Evolutionary conservation across 495 filamentous ascomycete genomes (phyloP).

Genomic region (Podospora pseudopauciseta): DNA sequence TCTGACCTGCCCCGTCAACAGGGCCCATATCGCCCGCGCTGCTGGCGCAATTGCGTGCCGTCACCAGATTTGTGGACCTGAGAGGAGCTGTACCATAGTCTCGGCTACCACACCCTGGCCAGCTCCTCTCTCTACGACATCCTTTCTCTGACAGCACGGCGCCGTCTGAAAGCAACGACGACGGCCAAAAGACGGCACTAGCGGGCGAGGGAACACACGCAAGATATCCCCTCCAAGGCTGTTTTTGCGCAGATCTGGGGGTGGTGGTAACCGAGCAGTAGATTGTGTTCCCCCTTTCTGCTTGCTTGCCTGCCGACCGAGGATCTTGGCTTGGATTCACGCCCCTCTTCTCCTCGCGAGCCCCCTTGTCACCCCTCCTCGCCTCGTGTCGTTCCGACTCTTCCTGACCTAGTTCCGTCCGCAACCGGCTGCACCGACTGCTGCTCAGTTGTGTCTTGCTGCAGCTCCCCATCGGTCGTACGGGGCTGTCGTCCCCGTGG

Average conservation of each 20-base stretch:
- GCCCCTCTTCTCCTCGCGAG: background rate
- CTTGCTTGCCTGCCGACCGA: constrained; percentile 11
- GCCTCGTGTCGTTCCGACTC: constrained; percentile 23
- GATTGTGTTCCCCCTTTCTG: constrained; percentile 14
- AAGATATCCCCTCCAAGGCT: background rate
- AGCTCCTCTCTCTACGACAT: background rate
- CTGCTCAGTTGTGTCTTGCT: constrained; percentile 30
- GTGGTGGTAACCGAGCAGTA: constrained; percentile 24
- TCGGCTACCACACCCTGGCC: constrained; percentile 4
- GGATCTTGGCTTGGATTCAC: background rate
- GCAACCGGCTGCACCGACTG: constrained; percentile 35
- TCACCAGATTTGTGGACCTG: background rate
- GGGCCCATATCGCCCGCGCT: background rate
- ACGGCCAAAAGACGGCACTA: background rate
- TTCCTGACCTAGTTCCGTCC: constrained; percentile 18
- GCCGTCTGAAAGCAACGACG: background rate
- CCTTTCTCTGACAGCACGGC: background rate
- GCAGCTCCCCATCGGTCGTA: constrained; percentile 23
- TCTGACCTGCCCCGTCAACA: background rate
- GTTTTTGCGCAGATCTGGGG: constrained; percentile 10
- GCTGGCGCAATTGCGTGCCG: background rate
- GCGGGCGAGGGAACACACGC: background rate
- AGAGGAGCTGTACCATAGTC: background rate
- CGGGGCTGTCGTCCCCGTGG: constrained; percentile 20
- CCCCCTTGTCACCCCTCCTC: constrained; percentile 13